Evolutionary conservation across 2,329 filamentous ascomycete genomes (phyloP), one percentile per base, ranked within the genome.

Genomic region (Sclerotinia sclerotiorum): DNA sequence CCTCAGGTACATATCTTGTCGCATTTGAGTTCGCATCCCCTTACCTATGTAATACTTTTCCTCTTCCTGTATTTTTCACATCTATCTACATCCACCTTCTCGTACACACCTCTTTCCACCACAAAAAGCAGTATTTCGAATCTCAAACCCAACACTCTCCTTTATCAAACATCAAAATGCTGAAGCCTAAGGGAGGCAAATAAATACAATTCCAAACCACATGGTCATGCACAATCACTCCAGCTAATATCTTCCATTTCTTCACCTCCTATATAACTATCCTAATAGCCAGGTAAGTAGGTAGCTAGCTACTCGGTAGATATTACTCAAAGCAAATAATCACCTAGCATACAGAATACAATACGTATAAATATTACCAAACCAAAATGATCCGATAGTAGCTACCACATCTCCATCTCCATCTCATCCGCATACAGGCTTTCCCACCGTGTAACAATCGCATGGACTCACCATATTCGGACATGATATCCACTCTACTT

Each of bases 181-280:
- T 62, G 58, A 44, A 62, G 58, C 58, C 58, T 62, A 19, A 44
- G 44, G 27, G 8, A 49, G n/a, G n/a, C 56, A 46, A 60, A 60
- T 35, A n/a, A n/a, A n/a, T n/a, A 49, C 15, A 19, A 29, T 35
- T 2, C 8, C 39, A 42, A 32, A 48, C 15, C 15, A 60, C 24
- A 27, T 60, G 42, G 24, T n/a, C 24, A 60, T 21, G 42, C 17
- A 24, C 24, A 29, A 32, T 32, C 1, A 32, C 15, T 27, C 42
- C 57, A 60, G 57, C 57, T 46, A 13, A n/a, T n/a, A 17, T 58
- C 39, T 58, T 27, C 3, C 13, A n/a, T n/a, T n/a, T n/a, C n/a
- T n/a, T n/a, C n/a, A n/a, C n/a, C n/a, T n/a, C n/a, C n/a, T n/a
- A n/a, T n/a, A n/a, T n/a, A n/a, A n/a, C n/a, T n/a, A n/a, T n/a